Conservation (phyloP, 441 rosid species). For the Populus hybrid region DNA sequence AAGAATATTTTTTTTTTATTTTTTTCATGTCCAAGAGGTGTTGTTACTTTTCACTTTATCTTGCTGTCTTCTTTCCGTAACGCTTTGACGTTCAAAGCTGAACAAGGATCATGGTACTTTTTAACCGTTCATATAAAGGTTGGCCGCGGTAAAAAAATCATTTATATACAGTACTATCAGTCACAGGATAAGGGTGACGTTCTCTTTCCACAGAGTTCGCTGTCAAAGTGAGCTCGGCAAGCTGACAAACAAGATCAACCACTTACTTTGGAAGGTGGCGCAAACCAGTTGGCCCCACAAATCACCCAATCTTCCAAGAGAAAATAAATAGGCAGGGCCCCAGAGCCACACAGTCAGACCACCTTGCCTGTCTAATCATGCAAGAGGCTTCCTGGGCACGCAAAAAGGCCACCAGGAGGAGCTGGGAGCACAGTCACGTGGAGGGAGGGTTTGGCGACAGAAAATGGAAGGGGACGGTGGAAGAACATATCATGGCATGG, state of each 20-base stretch:
- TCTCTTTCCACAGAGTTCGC: not conserved
- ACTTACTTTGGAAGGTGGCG: not conserved
- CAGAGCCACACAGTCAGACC: not conserved
- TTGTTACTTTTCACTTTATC: no score
- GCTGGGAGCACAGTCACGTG: constrained; percentile 26
- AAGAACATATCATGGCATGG: not conserved
- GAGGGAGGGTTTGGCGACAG: not conserved
- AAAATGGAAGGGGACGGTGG: not conserved
- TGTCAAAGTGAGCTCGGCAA: not conserved
- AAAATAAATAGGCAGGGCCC: not conserved
- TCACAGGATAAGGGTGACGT: not conserved
- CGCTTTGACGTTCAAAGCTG: no score
- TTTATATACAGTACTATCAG: no score
- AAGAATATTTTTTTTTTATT: no score
- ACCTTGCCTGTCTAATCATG: constrained; percentile 20
- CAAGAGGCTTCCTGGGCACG: constrained; percentile 10
- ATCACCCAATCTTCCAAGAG: not conserved
- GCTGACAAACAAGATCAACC: no score
- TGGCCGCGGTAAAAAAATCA: not conserved
- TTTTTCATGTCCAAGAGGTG: no score
- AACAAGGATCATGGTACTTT: no score
- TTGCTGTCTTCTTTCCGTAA: no score
- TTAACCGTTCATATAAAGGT: not conserved
- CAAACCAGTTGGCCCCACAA: not conserved
- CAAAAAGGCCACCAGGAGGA: constrained; percentile 3